Percentiles rank a stretch among this genome's conserved stretches.
Conservation (phyloP, 495 filamentous ascomycete genomes). For the Parmelia sp. region DNA sequence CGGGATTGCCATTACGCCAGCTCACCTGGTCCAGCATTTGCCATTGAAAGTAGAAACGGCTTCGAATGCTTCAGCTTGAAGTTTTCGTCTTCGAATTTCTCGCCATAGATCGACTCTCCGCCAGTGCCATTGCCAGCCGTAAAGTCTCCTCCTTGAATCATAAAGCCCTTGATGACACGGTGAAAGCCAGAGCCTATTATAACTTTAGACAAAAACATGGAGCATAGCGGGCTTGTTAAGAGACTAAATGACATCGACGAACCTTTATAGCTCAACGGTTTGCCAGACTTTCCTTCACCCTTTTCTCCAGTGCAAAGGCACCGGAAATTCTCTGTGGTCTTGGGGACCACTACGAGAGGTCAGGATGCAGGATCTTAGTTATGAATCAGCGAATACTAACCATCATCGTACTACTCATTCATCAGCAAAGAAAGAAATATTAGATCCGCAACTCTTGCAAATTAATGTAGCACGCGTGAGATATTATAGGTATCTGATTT, state of each 20-base stretch:
- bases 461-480: slow-evolving; percentile 9
- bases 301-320: slow-evolving; percentile 90
- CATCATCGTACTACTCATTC: slow-evolving; percentile 61
- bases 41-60: slow-evolving; percentile 94
- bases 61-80: slow-evolving; percentile 90
- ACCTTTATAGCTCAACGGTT: slow-evolving; percentile 67
- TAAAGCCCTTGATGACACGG: slow-evolving; percentile 97
- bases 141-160: slow-evolving; percentile 99
- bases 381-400: slow-evolving; percentile 34
- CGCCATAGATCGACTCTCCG: slow-evolving; percentile 95
- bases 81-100: slow-evolving; percentile 97
- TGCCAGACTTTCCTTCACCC: slow-evolving; percentile 78
- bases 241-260: slow-evolving; percentile 20
- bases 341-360: slow-evolving; percentile 62
- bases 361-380: slow-evolving; percentile 11
- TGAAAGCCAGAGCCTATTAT: slow-evolving; percentile 76
- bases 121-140: slow-evolving; percentile 93
- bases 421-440: slow-evolving; percentile 12
- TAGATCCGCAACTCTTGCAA: background rate
- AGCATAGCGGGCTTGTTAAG: background rate
- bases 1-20: slow-evolving; percentile 1
- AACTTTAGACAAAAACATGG: background rate
- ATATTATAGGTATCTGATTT: background rate
- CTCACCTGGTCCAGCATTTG: slow-evolving; percentile 85
- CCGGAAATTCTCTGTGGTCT: slow-evolving; percentile 90